phyloP scores from a whole-genome alignment of 331 rosid species.

The Rosa hybrid region DNA sequence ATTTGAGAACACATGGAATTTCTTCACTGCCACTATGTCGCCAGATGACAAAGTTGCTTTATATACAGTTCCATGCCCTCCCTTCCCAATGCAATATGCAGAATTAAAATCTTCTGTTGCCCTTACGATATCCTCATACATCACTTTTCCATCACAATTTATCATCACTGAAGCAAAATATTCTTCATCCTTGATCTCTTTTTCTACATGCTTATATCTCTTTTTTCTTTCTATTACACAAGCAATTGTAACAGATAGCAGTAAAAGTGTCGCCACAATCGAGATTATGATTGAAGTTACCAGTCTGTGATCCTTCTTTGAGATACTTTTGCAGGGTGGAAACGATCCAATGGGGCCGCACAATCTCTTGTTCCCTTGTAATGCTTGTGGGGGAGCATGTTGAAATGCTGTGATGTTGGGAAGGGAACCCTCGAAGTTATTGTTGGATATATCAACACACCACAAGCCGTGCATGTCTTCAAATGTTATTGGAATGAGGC shows the following conservation, averaged over 20 bases:
- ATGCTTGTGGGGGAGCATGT: constrained; percentile 19
- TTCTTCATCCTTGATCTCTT: too few species aligned
- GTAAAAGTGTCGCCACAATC: too few species aligned
- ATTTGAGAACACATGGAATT: constrained; percentile 15
- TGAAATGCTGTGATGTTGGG: constrained; percentile 16
- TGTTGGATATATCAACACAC: constrained; percentile 29
- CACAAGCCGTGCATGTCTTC: constrained; percentile 15
- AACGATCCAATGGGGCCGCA: constrained; percentile 17
- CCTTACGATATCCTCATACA: constrained; percentile 21
- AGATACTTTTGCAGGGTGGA: too few species aligned
- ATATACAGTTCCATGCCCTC: constrained; percentile 46
- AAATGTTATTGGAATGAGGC: constrained; percentile 31
- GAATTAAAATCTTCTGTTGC: constrained; percentile 27
- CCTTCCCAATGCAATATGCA: constrained; percentile 25
- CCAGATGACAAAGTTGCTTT: constrained; percentile 18
- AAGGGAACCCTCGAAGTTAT: constrained; percentile 31
- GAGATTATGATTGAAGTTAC: too few species aligned
- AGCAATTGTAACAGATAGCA: too few species aligned
- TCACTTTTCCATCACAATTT: background rate
- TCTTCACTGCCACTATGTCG: constrained; percentile 36
- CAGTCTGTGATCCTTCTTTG: too few species aligned
- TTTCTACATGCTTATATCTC: background rate
- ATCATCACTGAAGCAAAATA: too few species aligned
- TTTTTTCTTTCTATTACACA: background rate
- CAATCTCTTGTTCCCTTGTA: constrained; percentile 32